These are phyloP conservation scores for Geum urbanum DNA, from an alignment of 306 rosid species.

Conservation along the genomic window DNA sequence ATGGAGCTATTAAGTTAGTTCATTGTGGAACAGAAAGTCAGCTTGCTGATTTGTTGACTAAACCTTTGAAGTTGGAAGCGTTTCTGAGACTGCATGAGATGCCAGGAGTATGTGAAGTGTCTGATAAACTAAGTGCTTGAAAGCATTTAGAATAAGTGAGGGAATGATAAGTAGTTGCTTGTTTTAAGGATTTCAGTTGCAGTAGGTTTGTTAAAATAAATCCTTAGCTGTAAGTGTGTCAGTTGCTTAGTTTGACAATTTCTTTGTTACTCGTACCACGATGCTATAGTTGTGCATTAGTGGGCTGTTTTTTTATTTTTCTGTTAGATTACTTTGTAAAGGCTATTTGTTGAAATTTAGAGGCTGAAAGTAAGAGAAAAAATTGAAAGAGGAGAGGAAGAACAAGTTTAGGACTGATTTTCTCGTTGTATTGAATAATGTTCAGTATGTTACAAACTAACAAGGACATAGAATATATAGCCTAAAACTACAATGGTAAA, in stretches of 20 bases:
- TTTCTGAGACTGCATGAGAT: background rate
- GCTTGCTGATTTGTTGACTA: background rate
- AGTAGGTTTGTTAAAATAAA: background rate
- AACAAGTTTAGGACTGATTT: no score
- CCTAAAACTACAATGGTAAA: no score
- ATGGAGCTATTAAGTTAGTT: background rate
- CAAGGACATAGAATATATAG: no score
- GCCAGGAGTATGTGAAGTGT: background rate
- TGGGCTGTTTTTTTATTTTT: background rate
- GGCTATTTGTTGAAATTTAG: no score
- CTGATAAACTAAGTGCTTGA: background rate
- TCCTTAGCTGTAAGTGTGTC: background rate
- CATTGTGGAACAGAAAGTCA: background rate
- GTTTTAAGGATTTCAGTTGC: background rate
- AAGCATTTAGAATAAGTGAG: background rate
- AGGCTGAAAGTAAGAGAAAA: no score
- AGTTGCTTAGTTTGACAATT: background rate
- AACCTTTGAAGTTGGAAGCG: background rate
- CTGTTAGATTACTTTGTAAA: no score
- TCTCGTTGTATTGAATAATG: no score
- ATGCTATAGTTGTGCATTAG: background rate
- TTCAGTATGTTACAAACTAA: no score
- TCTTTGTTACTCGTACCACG: background rate
- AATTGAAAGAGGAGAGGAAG: no score
- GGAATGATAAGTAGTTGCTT: background rate